Conservation (phyloP, 2,329 filamentous ascomycete species). For the Colletotrichum nymphaeae region DNA sequence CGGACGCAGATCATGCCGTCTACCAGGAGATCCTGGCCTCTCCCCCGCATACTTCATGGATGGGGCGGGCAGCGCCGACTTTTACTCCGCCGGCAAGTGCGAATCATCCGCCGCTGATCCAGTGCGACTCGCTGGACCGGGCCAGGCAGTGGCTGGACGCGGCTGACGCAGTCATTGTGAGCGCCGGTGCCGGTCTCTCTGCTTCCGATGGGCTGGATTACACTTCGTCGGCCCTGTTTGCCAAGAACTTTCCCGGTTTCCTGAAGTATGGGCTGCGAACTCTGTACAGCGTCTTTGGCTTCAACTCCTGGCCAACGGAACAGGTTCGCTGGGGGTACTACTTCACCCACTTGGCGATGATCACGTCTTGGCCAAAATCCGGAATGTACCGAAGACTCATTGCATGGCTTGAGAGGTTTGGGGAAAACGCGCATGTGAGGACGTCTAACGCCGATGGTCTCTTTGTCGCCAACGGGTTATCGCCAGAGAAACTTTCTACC, state of each 20-base stretch:
- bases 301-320: slow-evolving; percentile 42
- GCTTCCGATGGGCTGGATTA: slow-evolving; percentile 48
- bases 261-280: slow-evolving; percentile 41
- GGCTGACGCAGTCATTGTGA: slow-evolving; percentile 42
- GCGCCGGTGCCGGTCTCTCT: slow-evolving; percentile 47
- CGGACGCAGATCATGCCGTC: slow-evolving; percentile 39
- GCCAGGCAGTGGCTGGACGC: slow-evolving; percentile 40
- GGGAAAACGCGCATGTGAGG: slow-evolving; percentile 37
- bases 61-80: neutral
- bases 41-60: neutral
- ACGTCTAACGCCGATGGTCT: slow-evolving; percentile 48
- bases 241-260: slow-evolving; percentile 44
- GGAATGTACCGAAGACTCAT: slow-evolving; percentile 36
- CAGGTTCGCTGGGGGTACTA: slow-evolving; percentile 47
- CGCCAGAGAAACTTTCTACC: slow-evolving; percentile 40
- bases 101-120: slow-evolving; percentile 8
- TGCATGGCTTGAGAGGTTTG: slow-evolving; percentile 30
- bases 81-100: neutral
- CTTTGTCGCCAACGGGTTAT: slow-evolving; percentile 44
- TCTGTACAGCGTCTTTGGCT: slow-evolving; percentile 48
- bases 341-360: slow-evolving; percentile 45
- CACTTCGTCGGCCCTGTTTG: slow-evolving; percentile 45
- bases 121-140: slow-evolving; percentile 16
- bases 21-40: slow-evolving; percentile 31
- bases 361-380: slow-evolving; percentile 42